Conservation (phyloP, 768 basidiomycete species). For the Phaffia australis region DNA sequence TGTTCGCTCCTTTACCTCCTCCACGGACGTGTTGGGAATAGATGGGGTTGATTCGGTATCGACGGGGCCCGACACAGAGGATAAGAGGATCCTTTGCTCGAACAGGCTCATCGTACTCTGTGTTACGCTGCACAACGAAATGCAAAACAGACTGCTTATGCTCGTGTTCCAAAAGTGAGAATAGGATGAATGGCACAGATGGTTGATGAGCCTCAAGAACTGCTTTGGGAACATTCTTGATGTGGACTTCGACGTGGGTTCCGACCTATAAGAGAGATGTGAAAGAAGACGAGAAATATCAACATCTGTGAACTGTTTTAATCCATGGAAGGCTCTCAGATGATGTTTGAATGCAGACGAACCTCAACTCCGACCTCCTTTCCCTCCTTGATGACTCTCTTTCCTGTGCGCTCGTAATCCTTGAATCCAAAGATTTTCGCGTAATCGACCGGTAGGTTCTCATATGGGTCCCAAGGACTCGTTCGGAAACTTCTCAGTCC, state of each 20-base stretch:
- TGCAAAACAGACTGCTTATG: constrained; percentile 89
- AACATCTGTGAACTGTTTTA: neutral
- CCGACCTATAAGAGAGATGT: constrained; percentile 50
- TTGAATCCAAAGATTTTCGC: constrained; percentile 94
- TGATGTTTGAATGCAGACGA: constrained; percentile 4
- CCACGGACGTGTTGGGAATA: constrained; percentile 84
- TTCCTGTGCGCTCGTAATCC: constrained; percentile 72
- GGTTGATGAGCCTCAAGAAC: constrained; percentile 40
- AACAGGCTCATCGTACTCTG: constrained; percentile 79
- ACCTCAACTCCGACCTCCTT: constrained; percentile 58
- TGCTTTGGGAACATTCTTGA: constrained; percentile 63
- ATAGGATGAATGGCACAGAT: constrained; percentile 51
- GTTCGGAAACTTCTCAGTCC: constrained; percentile 87
- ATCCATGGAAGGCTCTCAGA: neutral
- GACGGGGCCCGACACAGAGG: constrained; percentile 76
- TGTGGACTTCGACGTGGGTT: constrained; percentile 60
- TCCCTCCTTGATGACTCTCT: constrained; percentile 49
- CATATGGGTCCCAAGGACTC: constrained; percentile 94
- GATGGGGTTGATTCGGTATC: constrained; percentile 70
- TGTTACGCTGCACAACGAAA: constrained; percentile 86
- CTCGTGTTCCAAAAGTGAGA: constrained; percentile 83
- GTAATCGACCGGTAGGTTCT: constrained; percentile 88
- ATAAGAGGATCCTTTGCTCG: constrained; percentile 88
- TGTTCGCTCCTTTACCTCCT: constrained; percentile 83
- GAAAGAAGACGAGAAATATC: neutral